A percentile compares a stretch with the other conserved stretches of the same genome.
Conservation (phyloP, 306 rosid species). For the Canavalia ensiformis region DNA sequence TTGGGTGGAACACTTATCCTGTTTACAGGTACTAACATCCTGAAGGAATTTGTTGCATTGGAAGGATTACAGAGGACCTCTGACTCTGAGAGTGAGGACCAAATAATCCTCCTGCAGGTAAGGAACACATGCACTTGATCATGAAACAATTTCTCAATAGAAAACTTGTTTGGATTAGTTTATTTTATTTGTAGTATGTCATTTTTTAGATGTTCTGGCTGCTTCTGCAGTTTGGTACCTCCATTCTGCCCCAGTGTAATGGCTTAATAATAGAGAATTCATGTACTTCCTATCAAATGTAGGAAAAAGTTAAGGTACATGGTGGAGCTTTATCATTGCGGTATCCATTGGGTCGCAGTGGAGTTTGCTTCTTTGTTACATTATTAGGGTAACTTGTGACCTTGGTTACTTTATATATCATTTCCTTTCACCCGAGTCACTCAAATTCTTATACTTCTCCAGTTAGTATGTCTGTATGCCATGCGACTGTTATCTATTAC, state of each 20-base stretch:
- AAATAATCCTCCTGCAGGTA: too few relatives aligned
- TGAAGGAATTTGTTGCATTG: not conserved
- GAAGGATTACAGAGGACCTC: not conserved
- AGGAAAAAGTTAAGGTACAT: slow-evolving; percentile 82
- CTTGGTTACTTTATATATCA: slow-evolving; percentile 34
- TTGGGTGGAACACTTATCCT: not conserved
- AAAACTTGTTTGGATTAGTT: too few relatives aligned
- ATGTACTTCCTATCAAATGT: slow-evolving; percentile 52
- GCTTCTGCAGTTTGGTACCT: slow-evolving; percentile 35
- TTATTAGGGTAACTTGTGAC: slow-evolving; percentile 72
- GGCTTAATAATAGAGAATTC: slow-evolving; percentile 29
- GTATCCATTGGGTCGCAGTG: slow-evolving; percentile 96
- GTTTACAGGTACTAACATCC: too few relatives aligned
- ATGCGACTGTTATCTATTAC: slow-evolving; percentile 12
- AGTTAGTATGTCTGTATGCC: slow-evolving; percentile 18
- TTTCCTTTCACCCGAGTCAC: slow-evolving; percentile 19
- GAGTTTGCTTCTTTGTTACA: slow-evolving; percentile 93
- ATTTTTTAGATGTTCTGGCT: slow-evolving; percentile 33
- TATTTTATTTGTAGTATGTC: not conserved
- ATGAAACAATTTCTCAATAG: too few relatives aligned
- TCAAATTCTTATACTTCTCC: slow-evolving; percentile 8
- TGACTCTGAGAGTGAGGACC: not conserved
- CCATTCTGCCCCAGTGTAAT: slow-evolving; percentile 31
- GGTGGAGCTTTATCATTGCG: slow-evolving; percentile 98
- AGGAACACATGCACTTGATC: too few relatives aligned